Evolutionary conservation across 805 yeast species (phyloP).

Genomic region (Saturnispora sanitii): DNA sequence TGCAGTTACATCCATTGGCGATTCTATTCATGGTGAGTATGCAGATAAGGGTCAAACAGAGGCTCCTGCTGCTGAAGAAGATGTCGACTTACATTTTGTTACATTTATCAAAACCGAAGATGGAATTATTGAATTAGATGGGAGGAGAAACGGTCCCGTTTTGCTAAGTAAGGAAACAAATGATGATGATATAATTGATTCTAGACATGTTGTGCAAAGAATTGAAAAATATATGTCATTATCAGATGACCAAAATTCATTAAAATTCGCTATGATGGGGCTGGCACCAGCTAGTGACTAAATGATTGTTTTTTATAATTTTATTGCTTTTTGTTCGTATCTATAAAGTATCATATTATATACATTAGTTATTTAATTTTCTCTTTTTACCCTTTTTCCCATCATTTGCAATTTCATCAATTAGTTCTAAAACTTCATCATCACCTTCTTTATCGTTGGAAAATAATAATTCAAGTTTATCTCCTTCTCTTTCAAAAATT

Average conservation of each 20-base stretch:
- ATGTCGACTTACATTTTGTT: constrained; percentile 66
- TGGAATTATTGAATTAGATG: constrained; percentile 77
- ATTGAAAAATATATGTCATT: constrained; percentile 58
- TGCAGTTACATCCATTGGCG: constrained; percentile 21
- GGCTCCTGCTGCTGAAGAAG: constrained; percentile 49
- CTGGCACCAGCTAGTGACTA: constrained; percentile 53
- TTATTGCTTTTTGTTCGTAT: not conserved
- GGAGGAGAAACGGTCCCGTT: constrained; percentile 71
- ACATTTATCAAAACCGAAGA: constrained; percentile 50
- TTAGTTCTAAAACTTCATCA: not conserved
- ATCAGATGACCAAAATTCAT: constrained; percentile 48
- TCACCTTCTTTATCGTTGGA: constrained; percentile 18
- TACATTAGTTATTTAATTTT: not conserved
- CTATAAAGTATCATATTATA: not conserved
- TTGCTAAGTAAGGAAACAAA: constrained; percentile 29
- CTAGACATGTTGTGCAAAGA: constrained; percentile 39
- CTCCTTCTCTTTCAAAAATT: constrained; percentile 23
- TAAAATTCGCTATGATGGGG: constrained; percentile 72
- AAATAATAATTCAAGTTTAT: constrained; percentile 20
- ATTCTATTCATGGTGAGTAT: constrained; percentile 31
- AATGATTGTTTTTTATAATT: too few relatives aligned
- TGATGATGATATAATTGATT: constrained; percentile 41
- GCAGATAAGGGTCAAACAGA: constrained; percentile 54
- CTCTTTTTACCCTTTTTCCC: constrained; percentile 4
- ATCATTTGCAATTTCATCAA: not conserved